Conservation (phyloP, 495 filamentous ascomycete species). For the Cryomyces minteri region DNA sequence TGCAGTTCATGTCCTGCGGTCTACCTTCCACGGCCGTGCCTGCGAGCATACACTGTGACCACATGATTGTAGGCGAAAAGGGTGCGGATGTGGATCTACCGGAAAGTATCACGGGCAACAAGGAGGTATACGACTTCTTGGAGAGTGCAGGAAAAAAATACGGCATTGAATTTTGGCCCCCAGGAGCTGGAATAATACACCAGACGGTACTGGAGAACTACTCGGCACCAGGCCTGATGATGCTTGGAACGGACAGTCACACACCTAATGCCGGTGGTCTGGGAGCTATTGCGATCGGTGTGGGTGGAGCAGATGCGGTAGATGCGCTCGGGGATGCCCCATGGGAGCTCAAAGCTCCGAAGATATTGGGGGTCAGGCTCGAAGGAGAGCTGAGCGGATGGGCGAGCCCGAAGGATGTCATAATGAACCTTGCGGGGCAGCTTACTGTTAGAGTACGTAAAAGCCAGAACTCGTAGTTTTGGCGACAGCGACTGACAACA, state of each 20-base stretch:
- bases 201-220: constrained; percentile 98
- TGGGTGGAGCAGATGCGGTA: constrained; percentile 92
- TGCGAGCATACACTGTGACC: constrained; percentile 95
- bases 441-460: constrained; percentile 54
- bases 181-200: constrained; percentile 94
- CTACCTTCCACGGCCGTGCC: constrained; percentile 85
- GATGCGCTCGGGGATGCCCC: constrained; percentile 92
- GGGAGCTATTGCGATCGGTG: constrained; percentile 88
- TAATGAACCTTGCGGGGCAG: constrained; percentile 71
- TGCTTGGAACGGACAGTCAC: constrained; percentile 98
- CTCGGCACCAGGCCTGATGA: constrained; percentile 92
- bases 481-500: not conserved
- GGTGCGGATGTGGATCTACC: constrained; percentile 82
- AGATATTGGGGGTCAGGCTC: constrained; percentile 70
- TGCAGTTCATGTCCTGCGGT: constrained; percentile 97
- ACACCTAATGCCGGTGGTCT: constrained; percentile 92
- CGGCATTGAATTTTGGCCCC: constrained; percentile 97
- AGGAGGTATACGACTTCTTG: constrained; percentile 94
- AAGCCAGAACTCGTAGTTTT: not conserved
- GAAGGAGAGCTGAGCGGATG: constrained; percentile 74
- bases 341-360: constrained; percentile 93
- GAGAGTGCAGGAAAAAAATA: constrained; percentile 91
- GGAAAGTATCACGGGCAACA: constrained; percentile 74
- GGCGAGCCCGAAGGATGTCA: constrained; percentile 90
- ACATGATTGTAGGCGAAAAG: constrained; percentile 90